Conservation (phyloP, 1,284 basidiomycete genomes). For the Leccinum laetum region DNA sequence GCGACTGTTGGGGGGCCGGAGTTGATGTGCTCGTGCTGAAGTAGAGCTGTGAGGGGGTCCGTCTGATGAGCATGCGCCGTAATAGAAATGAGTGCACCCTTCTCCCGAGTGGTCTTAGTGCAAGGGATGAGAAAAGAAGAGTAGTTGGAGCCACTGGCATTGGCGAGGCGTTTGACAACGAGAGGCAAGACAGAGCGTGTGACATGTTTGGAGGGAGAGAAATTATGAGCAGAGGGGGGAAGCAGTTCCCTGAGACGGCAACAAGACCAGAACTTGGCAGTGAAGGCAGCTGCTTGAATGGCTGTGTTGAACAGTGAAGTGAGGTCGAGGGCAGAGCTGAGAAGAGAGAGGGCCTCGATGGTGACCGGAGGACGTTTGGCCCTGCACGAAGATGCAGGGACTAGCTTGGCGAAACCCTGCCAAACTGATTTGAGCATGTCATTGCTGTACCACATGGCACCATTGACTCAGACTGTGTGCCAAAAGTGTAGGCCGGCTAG, state of each 20-base stretch:
- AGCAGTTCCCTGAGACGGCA: too few species aligned
- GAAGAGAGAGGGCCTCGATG: conserved; percentile 29
- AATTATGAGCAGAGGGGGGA: too few species aligned
- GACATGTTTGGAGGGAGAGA: too few species aligned
- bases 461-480: background rate
- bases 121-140: conserved; percentile 16
- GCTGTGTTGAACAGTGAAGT: too few species aligned
- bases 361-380: conserved; percentile 32
- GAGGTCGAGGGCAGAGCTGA: conserved; percentile 24
- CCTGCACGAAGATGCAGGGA: conserved; percentile 19
- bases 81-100: conserved; percentile 12
- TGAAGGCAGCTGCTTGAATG: too few species aligned
- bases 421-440: background rate
- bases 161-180: background rate
- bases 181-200: too few species aligned
- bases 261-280: too few species aligned
- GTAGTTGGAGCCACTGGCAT: background rate
- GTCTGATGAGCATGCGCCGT: conserved; percentile 9
- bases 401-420: conserved; percentile 23
- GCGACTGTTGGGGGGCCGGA: conserved; percentile 1
- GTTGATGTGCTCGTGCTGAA: conserved; percentile 10
- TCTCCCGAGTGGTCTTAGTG: conserved; percentile 10
- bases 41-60: conserved; percentile 5
- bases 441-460: background rate
- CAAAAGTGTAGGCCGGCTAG: background rate